Evolutionary conservation across 2,329 filamentous ascomycete species (phyloP), one percentile per base, ranked within the genome.

Genomic region (Proliferodiscus dingleyae): DNA sequence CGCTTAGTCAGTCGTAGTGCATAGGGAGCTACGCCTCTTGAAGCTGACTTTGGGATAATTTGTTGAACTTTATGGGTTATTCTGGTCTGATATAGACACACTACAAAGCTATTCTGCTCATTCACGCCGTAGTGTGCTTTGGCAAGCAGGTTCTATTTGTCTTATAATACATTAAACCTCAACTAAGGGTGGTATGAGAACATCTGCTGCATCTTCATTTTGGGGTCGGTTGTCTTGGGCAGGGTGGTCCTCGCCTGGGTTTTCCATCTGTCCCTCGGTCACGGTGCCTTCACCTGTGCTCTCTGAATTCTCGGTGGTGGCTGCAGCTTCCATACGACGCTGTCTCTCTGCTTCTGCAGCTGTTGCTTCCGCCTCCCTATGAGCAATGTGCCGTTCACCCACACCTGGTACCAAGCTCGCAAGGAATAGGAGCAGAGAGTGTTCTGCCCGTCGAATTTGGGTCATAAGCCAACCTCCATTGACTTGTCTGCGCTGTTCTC

Each of bases 361-460:
- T 43, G 53, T 58, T 8, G 56, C 59, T 46, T 61, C 61, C 9
- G 57, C 61, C 36, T 63, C 61, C 26, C 62, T 52, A 18, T 61
- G 61, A 23, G 61, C 60, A 43, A 85, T 83, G 50, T 85, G 81
- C 39, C 79, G 68, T 63, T 85, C 81, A 1, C 80, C 80, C 19
- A 85, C 73, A 8, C 81, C 81, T 1, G 81, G 81, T 2, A 80
- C 78, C 49, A 85, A 73, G 59, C 81, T 85, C 16, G 81, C 81
- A 18, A 85, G 66, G 56, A 85, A 84, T 19, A 85, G 67, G 13
- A 84, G 70, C 0, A 76, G 70, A 15, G 79, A 75, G 51, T 81
- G 73, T 63, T 85, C 80, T 5, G 78, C 57, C 9, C 77, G 68
- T 46, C 79, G 69, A 4, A 75, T 62, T 45, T 76, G 73, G 41